Conservation (phyloP, 768 basidiomycete species). For the Lentinula aciculospora region DNA sequence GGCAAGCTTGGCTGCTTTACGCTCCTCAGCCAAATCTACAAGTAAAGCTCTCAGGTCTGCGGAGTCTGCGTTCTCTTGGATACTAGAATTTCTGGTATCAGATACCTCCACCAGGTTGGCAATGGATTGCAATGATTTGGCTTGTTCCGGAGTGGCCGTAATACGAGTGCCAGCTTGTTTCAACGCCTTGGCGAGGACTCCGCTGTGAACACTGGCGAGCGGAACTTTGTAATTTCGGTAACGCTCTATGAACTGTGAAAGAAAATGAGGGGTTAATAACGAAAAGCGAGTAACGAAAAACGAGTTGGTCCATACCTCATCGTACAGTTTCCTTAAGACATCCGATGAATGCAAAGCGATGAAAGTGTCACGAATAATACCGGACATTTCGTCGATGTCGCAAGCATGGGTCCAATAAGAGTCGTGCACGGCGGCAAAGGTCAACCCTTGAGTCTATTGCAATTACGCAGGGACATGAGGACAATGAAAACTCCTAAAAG, state of each 20-base stretch:
- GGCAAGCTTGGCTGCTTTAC: constrained; percentile 7
- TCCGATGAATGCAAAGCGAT: constrained; percentile 88
- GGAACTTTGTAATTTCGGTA: constrained; percentile 73
- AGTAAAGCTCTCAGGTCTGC: constrained; percentile 8
- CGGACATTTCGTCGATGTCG: constrained; percentile 83
- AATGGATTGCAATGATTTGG: constrained; percentile 24
- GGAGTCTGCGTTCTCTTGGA: constrained; percentile 22
- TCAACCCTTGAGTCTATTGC: constrained; percentile 59
- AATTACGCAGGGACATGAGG: constrained; percentile 6
- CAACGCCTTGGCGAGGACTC: constrained; percentile 33
- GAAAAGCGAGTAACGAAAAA: not conserved
- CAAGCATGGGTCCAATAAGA: constrained; percentile 98
- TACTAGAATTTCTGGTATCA: constrained; percentile 26
- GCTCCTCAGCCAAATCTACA: constrained; percentile 6
- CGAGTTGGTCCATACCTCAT: constrained; percentile 66
- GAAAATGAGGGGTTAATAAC: not conserved
- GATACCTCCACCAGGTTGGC: constrained; percentile 30
- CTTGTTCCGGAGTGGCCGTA: constrained; percentile 34
- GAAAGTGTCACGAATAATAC: constrained; percentile 88
- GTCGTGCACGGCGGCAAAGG: constrained; percentile 96
- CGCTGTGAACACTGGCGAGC: constrained; percentile 36
- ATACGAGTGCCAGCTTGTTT: constrained; percentile 39
- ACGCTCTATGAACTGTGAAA: constrained; percentile 63
- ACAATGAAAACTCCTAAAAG: too few species aligned
- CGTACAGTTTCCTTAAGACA: constrained; percentile 64